Percentiles rank a stretch among this genome's conserved stretches.
Conservation (phyloP, 208 protist genomes). For the Herpetomonas muscarum region DNA sequence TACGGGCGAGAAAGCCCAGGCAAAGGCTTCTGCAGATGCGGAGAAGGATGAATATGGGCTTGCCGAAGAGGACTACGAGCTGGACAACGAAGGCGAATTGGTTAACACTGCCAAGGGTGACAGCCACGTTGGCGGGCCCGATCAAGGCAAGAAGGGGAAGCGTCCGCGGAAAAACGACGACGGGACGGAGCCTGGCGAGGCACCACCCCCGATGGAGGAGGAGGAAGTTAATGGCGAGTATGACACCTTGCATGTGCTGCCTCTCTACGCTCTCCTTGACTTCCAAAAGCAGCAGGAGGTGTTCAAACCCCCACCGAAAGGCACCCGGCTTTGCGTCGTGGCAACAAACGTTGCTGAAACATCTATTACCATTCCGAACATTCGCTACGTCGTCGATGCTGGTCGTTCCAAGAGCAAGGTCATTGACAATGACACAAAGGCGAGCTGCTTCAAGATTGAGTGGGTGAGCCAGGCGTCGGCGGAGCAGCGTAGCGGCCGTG, state of each 20-base stretch:
- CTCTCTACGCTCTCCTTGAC: slow-evolving; percentile 97
- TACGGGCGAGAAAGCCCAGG: slow-evolving; percentile 2
- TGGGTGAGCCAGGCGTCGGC: slow-evolving; percentile 97
- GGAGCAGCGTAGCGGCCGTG: slow-evolving; percentile 96
- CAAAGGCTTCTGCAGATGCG: slow-evolving; percentile 6
- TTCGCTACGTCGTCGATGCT: slow-evolving; percentile 98
- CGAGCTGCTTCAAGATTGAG: slow-evolving; percentile 95
- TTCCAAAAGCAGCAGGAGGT: slow-evolving; percentile 93
- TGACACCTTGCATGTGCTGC: slow-evolving; percentile 94
- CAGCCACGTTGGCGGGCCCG: slow-evolving; percentile 13
- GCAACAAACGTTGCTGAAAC: slow-evolving; percentile 99
- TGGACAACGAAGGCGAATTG: slow-evolving; percentile 38
- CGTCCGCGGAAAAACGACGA: slow-evolving; percentile 7
- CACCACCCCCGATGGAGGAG: slow-evolving; percentile 24
- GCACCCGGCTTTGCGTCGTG: slow-evolving; percentile 95
- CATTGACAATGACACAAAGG: slow-evolving; percentile 95
- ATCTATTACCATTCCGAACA: slow-evolving; percentile 99
- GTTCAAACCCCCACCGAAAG: slow-evolving; percentile 83
- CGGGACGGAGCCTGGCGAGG: slow-evolving; percentile 4
- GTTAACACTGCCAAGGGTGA: neutral
- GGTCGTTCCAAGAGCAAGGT: slow-evolving; percentile 96
- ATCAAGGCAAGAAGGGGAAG: slow-evolving; percentile 20
- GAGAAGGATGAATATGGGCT: slow-evolving; percentile 40
- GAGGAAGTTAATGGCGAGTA: slow-evolving; percentile 85
- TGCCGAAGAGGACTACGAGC: slow-evolving; percentile 26